Conservation (phyloP, 129 eudicot species). For the Flaveria trinervia region DNA sequence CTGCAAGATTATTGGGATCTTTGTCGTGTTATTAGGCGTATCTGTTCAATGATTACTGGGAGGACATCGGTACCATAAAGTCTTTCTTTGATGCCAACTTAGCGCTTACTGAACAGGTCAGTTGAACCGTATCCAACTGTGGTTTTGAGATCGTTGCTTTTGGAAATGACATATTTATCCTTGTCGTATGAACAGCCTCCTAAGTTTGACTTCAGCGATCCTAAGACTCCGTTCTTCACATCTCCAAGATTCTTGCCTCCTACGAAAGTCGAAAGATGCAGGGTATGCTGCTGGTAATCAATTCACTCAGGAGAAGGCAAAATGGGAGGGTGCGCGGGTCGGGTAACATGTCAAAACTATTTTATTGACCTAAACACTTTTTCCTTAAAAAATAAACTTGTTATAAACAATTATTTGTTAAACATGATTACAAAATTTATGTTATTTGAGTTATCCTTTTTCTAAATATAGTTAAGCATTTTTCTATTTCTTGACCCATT, state of each 20-base stretch:
- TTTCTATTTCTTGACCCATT: neutral
- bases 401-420: neutral
- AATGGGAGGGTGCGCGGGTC: neutral
- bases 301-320: neutral
- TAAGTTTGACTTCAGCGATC: slow-evolving; percentile 71
- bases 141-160: neutral
- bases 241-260: slow-evolving; percentile 89
- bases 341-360: neutral
- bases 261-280: slow-evolving; percentile 76
- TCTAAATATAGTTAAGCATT: neutral
- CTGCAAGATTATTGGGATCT: neutral
- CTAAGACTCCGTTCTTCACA: slow-evolving; percentile 81
- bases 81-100: slow-evolving; percentile 87
- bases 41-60: slow-evolving; percentile 88
- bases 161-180: slow-evolving; percentile 12
- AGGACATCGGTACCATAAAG: slow-evolving; percentile 86
- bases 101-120: slow-evolving; percentile 87
- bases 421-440: neutral
- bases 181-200: slow-evolving; percentile 54
- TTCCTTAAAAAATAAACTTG: too few relatives aligned
- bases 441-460: neutral
- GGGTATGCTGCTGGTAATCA: slow-evolving; percentile 51
- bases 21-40: slow-evolving; percentile 53
- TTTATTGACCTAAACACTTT: neutral
- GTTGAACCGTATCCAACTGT: slow-evolving; percentile 10